phyloP scores from a whole-genome alignment of 1,284 basidiomycete genomes.

The Puccinia novopanici region DNA sequence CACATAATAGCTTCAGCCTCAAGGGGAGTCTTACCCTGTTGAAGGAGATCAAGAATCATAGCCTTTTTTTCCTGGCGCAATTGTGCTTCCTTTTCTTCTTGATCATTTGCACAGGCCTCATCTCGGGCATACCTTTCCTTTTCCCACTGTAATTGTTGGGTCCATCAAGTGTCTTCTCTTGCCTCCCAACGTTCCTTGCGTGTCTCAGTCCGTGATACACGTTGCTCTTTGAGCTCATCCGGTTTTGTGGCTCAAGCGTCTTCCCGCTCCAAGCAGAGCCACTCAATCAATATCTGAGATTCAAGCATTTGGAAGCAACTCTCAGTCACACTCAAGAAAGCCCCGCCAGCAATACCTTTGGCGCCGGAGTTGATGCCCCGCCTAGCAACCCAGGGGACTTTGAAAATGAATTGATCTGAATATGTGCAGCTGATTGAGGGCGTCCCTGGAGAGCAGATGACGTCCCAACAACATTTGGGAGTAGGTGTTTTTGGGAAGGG shows the following conservation, averaged over 20 bases:
- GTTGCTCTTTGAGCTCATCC: not conserved
- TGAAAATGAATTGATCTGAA: not conserved
- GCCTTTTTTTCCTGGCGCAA: not conserved
- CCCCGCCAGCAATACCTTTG: not conserved
- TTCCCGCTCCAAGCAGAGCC: not conserved
- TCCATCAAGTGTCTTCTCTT: not conserved
- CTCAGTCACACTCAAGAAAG: not conserved
- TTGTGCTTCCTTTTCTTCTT: not conserved
- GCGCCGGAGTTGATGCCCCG: not conserved
- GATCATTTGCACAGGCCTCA: not conserved
- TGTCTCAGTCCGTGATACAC: too few relatives aligned
- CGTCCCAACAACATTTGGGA: too few relatives aligned
- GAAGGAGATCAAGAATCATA: not conserved
- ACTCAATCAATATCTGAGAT: not conserved
- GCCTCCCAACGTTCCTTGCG: too few relatives aligned
- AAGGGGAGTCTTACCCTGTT: not conserved
- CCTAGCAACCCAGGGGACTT: not conserved
- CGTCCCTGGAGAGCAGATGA: too few relatives aligned
- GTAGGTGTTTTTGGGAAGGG: too few relatives aligned
- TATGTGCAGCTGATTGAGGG: too few relatives aligned
- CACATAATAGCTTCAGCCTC: not conserved
- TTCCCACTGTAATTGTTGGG: not conserved
- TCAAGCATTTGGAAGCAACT: not conserved
- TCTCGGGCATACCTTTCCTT: not conserved
- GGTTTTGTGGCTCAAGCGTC: not conserved